Percentiles rank a stretch among this genome's conserved stretches.
phyloP scores from a whole-genome alignment of 225 moss, liverwort and hornwort genomes.

The Pseudisothecium myosuroides region DNA sequence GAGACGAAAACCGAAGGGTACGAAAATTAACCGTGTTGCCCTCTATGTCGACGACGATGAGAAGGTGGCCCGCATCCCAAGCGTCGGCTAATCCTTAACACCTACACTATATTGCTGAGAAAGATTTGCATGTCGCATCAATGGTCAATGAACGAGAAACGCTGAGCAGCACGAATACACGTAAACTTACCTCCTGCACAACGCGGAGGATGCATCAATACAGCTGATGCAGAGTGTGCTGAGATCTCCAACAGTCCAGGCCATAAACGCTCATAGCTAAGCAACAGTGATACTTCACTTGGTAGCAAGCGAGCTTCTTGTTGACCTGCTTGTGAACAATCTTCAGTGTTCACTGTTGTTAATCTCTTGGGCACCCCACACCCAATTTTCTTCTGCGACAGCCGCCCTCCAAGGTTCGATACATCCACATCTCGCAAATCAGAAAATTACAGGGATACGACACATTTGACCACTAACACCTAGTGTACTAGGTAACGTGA shows the following conservation, averaged over 20 bases:
- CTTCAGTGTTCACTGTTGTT: not conserved
- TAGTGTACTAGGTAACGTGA: not conserved
- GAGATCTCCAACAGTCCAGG: not conserved
- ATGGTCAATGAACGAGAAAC: not conserved
- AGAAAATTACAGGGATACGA: not conserved
- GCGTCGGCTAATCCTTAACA: not conserved
- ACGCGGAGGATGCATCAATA: not conserved
- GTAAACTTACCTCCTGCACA: not conserved
- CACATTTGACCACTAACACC: not conserved
- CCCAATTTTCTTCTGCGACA: not conserved
- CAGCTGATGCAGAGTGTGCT: not conserved
- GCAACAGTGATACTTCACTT: not conserved
- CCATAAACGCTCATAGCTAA: not conserved
- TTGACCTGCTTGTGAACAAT: not conserved
- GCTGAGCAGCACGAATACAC: not conserved
- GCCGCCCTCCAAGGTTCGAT: not conserved
- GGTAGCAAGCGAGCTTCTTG: not conserved
- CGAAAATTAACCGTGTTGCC: conserved; percentile 23
- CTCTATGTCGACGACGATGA: conserved; percentile 28
- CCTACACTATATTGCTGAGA: not conserved
- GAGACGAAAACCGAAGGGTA: conserved; percentile 3
- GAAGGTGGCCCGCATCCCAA: conserved; percentile 18
- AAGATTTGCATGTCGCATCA: not conserved
- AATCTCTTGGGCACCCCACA: not conserved
- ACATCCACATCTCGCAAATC: not conserved